Percentiles rank a stretch among this genome's conserved stretches.
phyloP scores from a whole-genome alignment of 208 protist genomes.

The Porcisia deanei region DNA sequence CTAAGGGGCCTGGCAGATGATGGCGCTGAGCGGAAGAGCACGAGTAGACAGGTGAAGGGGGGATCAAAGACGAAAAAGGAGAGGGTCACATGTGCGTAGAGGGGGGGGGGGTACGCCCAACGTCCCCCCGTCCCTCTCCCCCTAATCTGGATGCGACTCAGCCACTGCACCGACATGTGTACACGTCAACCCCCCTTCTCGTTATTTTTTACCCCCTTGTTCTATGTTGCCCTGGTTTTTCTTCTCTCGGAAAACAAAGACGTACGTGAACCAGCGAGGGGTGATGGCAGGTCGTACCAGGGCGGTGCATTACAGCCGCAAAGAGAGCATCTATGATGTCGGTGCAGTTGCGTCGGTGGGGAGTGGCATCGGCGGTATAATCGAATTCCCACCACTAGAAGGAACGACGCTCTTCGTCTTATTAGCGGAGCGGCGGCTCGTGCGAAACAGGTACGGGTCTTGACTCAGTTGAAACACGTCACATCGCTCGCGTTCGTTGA shows the following conservation, averaged over 20 bases:
- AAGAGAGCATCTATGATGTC: background rate
- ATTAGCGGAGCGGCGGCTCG: slow-evolving; percentile 27
- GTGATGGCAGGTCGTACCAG: background rate
- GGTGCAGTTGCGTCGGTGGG: background rate
- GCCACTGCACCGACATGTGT: background rate
- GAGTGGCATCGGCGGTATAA: background rate
- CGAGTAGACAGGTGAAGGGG: background rate
- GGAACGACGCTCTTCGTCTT: slow-evolving; percentile 25
- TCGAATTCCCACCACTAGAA: background rate
- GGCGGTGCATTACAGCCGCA: background rate
- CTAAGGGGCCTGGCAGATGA: background rate
- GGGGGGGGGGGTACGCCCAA: no score
- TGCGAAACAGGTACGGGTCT: slow-evolving; percentile 69
- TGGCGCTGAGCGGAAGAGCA: background rate
- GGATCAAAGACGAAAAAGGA: background rate
- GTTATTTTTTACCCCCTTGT: no score
- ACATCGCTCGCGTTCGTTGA: slow-evolving; percentile 68
- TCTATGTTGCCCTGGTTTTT: background rate
- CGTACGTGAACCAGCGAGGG: background rate
- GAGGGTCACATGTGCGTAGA: background rate
- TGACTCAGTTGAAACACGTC: slow-evolving; percentile 73
- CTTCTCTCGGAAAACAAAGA: background rate
- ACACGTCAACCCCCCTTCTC: background rate
- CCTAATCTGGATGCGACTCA: background rate
- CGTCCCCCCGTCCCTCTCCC: no score